Evolutionary conservation across 2,329 filamentous ascomycete species (phyloP), one percentile per base, ranked within the genome.

Genomic region (Neofusicoccum laricinum): DNA sequence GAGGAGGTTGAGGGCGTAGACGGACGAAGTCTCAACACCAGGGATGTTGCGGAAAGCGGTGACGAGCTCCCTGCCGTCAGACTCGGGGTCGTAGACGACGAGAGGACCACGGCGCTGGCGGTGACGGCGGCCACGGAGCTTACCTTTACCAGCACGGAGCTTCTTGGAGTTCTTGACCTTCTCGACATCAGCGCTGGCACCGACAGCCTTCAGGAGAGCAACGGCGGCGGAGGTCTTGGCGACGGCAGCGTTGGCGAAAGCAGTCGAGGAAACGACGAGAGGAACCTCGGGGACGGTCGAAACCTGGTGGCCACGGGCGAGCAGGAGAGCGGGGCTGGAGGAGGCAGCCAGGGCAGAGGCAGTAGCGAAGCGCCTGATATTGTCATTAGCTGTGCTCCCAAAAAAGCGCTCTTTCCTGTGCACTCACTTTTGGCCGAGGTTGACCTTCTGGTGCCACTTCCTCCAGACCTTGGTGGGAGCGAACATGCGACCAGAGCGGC

Each of bases 361-460:
- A 78, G 93, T 96, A 83, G 95, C 95, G 82, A 97, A 99, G 77
- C 95, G 95, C 87, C 90, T 93, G 71, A 17, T 36, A 21, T 51
- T 68, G 64, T 71, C 64, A 72, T 68, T 66, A 67, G 75, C 69
- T 69, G 59, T 30, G 25, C 17, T 5, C 40, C 15, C 7, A 17
- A 19, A 51, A 63, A 1, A 2, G 30, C 41, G 25, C 48, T 25
- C 34, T 81, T 19, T 55, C 4, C 10, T 10, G 50, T 15, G 43
- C 40, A 66, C 88, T 82, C 80, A 93, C 92, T 95, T 97, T 89
- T 99, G 95, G 83, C 91, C 91, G 83, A 96, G 88, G 88, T 96
- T 97, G 89, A 99, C 88, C 93, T 98, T 98, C 87, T 97, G 88
- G 88, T 99, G 95, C 96, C 95, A 99, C 88, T 97, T 97, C 82